Conservation (phyloP, 768 basidiomycete species). For the Psilocybe tampanensis region DNA sequence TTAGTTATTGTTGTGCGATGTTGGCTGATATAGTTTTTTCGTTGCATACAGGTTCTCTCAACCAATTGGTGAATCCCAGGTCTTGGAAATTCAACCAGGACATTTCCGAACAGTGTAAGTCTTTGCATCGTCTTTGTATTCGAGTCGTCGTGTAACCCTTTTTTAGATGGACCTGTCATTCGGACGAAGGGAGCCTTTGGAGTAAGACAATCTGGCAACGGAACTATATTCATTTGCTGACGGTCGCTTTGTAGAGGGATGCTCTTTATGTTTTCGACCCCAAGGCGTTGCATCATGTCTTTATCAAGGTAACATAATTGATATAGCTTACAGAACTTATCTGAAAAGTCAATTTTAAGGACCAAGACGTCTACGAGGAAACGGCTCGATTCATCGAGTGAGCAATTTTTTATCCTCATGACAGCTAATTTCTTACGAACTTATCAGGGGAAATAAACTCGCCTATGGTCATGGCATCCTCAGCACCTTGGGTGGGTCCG, state of each 20-base stretch:
- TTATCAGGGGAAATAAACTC: constrained; percentile 18
- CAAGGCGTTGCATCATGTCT: constrained; percentile 45
- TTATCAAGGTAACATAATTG: constrained; percentile 34
- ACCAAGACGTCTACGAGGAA: constrained; percentile 33
- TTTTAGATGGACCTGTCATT: neutral
- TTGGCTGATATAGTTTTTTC: neutral
- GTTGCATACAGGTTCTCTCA: neutral
- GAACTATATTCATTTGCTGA: no score
- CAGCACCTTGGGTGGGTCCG: constrained; percentile 24
- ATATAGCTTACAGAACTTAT: neutral
- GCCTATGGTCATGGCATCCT: constrained; percentile 32
- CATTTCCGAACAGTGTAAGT: constrained; percentile 31
- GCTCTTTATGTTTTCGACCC: constrained; percentile 46
- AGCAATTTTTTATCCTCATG: neutral
- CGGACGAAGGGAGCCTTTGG: constrained; percentile 18
- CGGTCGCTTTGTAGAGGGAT: constrained; percentile 10
- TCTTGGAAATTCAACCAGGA: constrained; percentile 36
- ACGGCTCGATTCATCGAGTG: constrained; percentile 23
- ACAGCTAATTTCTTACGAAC: neutral
- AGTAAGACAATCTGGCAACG: no score
- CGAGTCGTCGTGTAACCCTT: neutral
- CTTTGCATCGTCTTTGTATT: neutral
- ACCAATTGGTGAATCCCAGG: constrained; percentile 9
- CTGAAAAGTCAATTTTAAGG: constrained; percentile 17
- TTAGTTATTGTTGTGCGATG: neutral